phyloP scores from a whole-genome alignment of 148 eudicot genomes.

The Agrostemma githago region DNA sequence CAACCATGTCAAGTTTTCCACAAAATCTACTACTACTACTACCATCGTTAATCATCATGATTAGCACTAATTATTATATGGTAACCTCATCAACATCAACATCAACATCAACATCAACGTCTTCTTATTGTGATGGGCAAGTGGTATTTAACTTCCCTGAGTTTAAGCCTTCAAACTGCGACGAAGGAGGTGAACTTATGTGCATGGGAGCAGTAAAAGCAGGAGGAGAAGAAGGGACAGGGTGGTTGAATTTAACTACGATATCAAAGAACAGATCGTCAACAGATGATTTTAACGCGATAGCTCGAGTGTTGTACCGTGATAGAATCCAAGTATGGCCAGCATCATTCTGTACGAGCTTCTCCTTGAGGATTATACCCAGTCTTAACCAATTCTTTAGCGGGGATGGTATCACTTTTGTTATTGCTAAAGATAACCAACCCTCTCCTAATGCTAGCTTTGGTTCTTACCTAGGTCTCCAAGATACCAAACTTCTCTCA shows the following conservation, averaged over 20 bases:
- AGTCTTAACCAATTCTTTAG: slow-evolving; percentile 7
- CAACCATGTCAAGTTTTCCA: slow-evolving; percentile 14
- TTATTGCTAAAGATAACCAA: slow-evolving; percentile 44
- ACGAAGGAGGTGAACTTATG: slow-evolving; percentile 25
- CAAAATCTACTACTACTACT: not conserved
- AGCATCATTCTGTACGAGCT: slow-evolving; percentile 49
- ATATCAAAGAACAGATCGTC: slow-evolving; percentile 20
- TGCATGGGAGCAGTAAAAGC: slow-evolving; percentile 48
- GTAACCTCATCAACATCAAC: not conserved
- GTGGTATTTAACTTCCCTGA: slow-evolving; percentile 36
- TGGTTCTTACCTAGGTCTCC: slow-evolving; percentile 57
- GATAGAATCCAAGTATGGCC: slow-evolving; percentile 49
- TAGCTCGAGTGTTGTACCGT: slow-evolving; percentile 43
- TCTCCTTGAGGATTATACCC: slow-evolving; percentile 37
- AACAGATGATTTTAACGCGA: slow-evolving; percentile 14
- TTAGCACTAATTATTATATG: not conserved
- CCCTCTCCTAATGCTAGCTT: slow-evolving; percentile 50
- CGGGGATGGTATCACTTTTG: slow-evolving; percentile 71
- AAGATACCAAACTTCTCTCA: slow-evolving; percentile 42
- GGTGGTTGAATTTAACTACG: slow-evolving; percentile 43
- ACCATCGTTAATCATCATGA: not conserved
- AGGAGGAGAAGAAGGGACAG: slow-evolving; percentile 32
- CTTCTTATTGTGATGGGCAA: slow-evolving; percentile 4
- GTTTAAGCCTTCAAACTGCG: slow-evolving; percentile 43
- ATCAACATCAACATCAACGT: not conserved